These are phyloP conservation scores for Tagetes patula DNA, from an alignment of 129 eudicot species.

Conservation along the genomic window DNA sequence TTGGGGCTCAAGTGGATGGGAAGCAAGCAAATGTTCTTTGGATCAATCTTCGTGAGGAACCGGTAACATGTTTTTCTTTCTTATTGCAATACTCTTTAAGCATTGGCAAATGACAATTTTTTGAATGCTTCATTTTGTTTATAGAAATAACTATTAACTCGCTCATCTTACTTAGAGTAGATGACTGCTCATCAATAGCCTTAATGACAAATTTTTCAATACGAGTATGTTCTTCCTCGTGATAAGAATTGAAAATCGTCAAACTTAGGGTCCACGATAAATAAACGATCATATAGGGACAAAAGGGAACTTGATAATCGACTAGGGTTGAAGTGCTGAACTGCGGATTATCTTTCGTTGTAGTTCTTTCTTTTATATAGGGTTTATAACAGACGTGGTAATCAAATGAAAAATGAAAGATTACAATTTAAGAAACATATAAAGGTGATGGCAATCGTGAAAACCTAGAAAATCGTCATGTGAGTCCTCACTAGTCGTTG, in stretches of 20 bases:
- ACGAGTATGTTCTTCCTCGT: conserved; percentile 16
- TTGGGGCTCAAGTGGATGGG: conserved; percentile 70
- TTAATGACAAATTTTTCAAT: not conserved
- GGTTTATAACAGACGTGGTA: not conserved
- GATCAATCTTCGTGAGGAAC: conserved; percentile 98
- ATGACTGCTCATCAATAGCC: not conserved
- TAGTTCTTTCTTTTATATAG: not conserved
- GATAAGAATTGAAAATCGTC: conserved; percentile 8
- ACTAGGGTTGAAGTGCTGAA: not conserved
- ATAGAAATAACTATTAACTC: not conserved
- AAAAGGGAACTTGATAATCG: not conserved
- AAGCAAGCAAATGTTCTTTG: conserved; percentile 69
- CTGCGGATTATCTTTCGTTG: not conserved
- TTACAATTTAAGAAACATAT: not conserved
- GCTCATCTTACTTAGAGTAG: not conserved
- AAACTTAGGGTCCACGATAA: not conserved
- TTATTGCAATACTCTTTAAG: conserved; percentile 2
- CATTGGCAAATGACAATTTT: not conserved
- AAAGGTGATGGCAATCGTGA: not conserved
- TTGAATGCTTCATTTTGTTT: conserved; percentile 15
- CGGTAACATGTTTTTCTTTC: conserved; percentile 47
- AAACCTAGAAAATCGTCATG: not conserved
- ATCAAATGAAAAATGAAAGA: not conserved
- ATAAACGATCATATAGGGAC: not conserved
- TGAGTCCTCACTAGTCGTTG: not conserved